A percentile compares a stretch with the other conserved stretches of the same genome.
phyloP scores from a whole-genome alignment of 2,329 filamentous ascomycete genomes.

The Fusarium cicatricum region DNA sequence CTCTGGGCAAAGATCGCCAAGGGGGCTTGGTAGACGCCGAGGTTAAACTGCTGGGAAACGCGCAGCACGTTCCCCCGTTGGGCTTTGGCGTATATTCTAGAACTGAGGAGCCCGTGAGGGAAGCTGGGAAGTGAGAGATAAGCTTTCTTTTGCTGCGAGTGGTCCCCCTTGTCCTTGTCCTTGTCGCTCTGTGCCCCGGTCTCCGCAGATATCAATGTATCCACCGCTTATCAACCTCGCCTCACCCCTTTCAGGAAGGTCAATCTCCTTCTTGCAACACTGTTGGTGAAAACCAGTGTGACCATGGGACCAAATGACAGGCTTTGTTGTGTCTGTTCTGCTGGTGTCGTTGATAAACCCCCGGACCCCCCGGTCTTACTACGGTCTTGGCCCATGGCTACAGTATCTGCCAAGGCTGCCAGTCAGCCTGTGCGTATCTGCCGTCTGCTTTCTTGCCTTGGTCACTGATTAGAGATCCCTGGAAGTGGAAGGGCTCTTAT shows the following conservation, averaged over 20 bases:
- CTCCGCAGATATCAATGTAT: conserved; percentile 4
- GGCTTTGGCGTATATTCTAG: neutral
- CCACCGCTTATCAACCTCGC: conserved; percentile 29
- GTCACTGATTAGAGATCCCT: no score
- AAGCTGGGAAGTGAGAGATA: conserved; percentile 2
- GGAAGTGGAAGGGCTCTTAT: neutral
- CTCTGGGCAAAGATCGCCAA: conserved; percentile 9
- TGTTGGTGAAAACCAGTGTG: neutral
- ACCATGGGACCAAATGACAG: neutral
- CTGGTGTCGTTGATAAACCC: conserved; percentile 2
- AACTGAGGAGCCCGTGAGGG: no score
- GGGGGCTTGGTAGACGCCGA: neutral
- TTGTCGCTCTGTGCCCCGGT: neutral
- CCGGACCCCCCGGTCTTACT: conserved; percentile 25
- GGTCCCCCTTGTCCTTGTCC: neutral
- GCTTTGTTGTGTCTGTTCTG: neutral
- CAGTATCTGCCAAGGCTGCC: conserved; percentile 36
- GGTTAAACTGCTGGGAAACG: neutral
- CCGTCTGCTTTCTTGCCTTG: conserved; percentile 14
- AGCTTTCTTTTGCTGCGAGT: conserved; percentile 1
- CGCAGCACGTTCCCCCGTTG: no score
- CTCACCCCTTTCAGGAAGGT: conserved; percentile 32
- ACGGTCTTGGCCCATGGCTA: conserved; percentile 23
- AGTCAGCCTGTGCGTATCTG: conserved; percentile 25
- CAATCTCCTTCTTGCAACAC: neutral